Evolutionary conservation across 2,329 filamentous ascomycete species (phyloP), one percentile per base, ranked within the genome.

Genomic region (Pseudogymnoascus sp.): DNA sequence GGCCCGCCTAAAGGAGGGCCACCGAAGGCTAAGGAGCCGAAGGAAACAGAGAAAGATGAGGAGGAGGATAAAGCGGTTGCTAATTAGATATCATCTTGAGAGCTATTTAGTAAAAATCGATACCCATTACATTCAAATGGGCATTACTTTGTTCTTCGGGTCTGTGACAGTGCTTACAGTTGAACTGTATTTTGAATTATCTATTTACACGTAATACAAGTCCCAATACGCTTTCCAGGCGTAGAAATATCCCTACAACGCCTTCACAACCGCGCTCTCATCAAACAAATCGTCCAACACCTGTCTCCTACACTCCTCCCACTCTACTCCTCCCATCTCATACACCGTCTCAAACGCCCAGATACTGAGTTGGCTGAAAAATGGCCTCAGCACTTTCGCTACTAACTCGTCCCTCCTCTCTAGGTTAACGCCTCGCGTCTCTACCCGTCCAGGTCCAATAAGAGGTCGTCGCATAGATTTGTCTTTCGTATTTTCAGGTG

Each of bases 341-440:
- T 99, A 99, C 62, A 89, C 93, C 65, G 88, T 89, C 78, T 99
- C 94, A 75, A 97, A 99, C 0, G 90, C 88, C 73, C 88, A 90
- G 70, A 99, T 97, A 72, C 92, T 97, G 66, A 99, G 77, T 72
- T 95, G 90, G 12, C 88, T 89, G 72, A 97, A 91, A 76, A 97
- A 97, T 0, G 93, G 93, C 68, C 90, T 81, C 65, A 97, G 76
- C 11, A 97, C 83, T 72, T 88, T 88, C 63, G 86, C 85, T 4
- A 94, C 83, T 63, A 97, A 76, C 73, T 88, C 85, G 61, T 87
- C 84, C 69, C 80, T 83, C 66, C 81, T 78, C 66, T 89, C 87
- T 38, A 86, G 75, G 33, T 73, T 72, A 1, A 84, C 76, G 19
- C 84, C 80, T 62, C 85, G 81, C 21, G 14, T 64, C 65, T 74